These are phyloP conservation scores for Phytophthora sp. DNA, from an alignment of 352 stramenopile species.

Conservation along the genomic window DNA sequence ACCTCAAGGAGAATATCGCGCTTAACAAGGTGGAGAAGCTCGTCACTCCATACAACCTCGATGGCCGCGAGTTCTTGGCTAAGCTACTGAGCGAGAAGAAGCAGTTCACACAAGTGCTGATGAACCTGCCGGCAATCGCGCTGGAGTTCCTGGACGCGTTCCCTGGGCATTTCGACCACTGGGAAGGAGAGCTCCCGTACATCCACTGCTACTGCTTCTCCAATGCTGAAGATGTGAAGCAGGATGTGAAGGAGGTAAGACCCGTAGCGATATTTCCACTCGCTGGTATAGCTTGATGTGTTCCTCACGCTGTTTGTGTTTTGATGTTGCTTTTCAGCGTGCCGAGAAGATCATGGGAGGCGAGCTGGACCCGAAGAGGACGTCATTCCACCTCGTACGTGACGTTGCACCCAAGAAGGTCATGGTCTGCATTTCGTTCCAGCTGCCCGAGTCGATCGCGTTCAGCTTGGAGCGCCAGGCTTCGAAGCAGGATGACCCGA, in stretches of 20 bases:
- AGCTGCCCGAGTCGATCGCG: slow-evolving; percentile 80
- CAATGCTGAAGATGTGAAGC: slow-evolving; percentile 73
- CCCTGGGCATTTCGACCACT: slow-evolving; percentile 66
- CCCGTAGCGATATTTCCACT: neutral
- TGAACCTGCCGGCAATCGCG: slow-evolving; percentile 96
- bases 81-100: slow-evolving; percentile 71
- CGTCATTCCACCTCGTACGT: slow-evolving; percentile 89
- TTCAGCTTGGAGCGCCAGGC: slow-evolving; percentile 59
- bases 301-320: slow-evolving; percentile 18
- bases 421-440: slow-evolving; percentile 98
- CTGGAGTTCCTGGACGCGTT: slow-evolving; percentile 94
- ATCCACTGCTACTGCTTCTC: slow-evolving; percentile 98
- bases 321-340: slow-evolving; percentile 42
- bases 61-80: slow-evolving; percentile 93
- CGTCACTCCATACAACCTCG: slow-evolving; percentile 91
- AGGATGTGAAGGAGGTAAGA: slow-evolving; percentile 73
- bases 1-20: slow-evolving; percentile 90
- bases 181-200: slow-evolving; percentile 73
- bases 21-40: slow-evolving; percentile 91
- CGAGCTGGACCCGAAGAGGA: slow-evolving; percentile 53
- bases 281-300: neutral
- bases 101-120: slow-evolving; percentile 92
- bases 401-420: slow-evolving; percentile 97
- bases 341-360: slow-evolving; percentile 71
- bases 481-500: slow-evolving; percentile 43